A percentile compares a stretch with the other conserved stretches of the same genome.
Conservation (phyloP, 495 filamentous ascomycete genomes). For the Xylaria acuta region DNA sequence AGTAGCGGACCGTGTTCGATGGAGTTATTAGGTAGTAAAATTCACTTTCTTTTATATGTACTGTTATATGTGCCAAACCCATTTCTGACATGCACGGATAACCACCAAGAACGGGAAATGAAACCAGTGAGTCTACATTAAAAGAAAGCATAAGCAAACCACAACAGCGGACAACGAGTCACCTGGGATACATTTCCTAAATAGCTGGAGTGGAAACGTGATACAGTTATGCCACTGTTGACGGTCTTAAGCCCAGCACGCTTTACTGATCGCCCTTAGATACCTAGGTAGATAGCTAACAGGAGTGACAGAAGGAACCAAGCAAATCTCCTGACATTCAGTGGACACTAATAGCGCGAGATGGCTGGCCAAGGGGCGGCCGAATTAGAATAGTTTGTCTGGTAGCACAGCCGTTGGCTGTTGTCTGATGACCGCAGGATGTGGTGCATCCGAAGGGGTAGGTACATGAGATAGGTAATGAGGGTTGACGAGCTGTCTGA, state of each 20-base stretch:
- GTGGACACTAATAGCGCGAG: neutral
- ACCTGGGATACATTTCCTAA: neutral
- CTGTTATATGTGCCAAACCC: neutral
- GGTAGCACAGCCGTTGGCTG: neutral
- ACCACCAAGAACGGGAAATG: neutral
- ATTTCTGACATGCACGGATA: neutral
- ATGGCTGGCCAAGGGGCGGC: neutral
- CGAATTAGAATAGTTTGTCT: neutral
- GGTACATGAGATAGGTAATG: neutral
- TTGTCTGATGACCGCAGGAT: neutral
- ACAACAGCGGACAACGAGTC: neutral
- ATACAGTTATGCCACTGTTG: neutral
- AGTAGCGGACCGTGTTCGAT: slow-evolving; percentile 10
- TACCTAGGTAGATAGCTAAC: neutral
- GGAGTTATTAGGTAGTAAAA: slow-evolving; percentile 29
- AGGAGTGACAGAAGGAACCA: neutral
- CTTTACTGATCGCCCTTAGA: neutral
- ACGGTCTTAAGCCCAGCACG: neutral
- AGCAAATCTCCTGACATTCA: neutral
- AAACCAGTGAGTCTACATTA: neutral
- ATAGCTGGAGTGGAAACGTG: neutral
- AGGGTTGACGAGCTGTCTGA: neutral
- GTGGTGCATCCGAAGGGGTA: neutral
- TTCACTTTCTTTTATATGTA: slow-evolving; percentile 24
- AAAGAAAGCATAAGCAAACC: neutral